Evolutionary conservation across 2,329 filamentous ascomycete species (phyloP).

Genomic region (Anthostomella pinea): DNA sequence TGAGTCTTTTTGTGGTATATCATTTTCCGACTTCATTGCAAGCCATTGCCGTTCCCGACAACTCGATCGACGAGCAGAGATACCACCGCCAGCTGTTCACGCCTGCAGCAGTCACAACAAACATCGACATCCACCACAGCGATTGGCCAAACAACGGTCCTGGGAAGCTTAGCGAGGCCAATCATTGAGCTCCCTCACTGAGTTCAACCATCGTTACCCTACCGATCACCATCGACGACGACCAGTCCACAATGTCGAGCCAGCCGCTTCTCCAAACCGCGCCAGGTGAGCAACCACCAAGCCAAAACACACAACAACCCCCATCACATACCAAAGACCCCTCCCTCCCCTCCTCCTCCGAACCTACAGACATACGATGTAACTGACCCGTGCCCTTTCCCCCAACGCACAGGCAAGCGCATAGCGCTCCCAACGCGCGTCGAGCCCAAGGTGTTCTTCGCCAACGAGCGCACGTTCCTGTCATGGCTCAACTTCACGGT

Average conservation of each 20-base stretch:
- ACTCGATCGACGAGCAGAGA: too few relatives aligned
- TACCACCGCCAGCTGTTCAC: too few relatives aligned
- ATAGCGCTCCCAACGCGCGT: slow-evolving; percentile 97
- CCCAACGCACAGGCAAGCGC: slow-evolving; percentile 71
- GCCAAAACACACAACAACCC: slow-evolving; percentile 1
- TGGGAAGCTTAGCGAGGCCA: not conserved
- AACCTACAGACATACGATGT: too few relatives aligned
- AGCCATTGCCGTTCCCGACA: too few relatives aligned
- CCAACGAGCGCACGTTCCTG: slow-evolving; percentile 98
- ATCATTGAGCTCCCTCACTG: slow-evolving; percentile 2
- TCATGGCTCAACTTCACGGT: slow-evolving; percentile 99
- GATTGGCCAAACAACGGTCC: slow-evolving; percentile 1
- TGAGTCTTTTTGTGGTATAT: too few relatives aligned
- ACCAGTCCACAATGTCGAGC: slow-evolving; percentile 68
- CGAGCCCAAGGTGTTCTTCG: slow-evolving; percentile 99
- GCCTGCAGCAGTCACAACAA: too few relatives aligned
- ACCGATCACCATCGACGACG: not conserved
- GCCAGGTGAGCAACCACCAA: slow-evolving; percentile 59
- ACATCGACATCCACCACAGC: too few relatives aligned
- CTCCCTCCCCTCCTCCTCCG: too few relatives aligned
- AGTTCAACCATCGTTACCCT: slow-evolving; percentile 2
- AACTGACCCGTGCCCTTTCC: slow-evolving; percentile 13
- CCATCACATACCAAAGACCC: not conserved
- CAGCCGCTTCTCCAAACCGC: slow-evolving; percentile 94
- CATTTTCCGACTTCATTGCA: too few relatives aligned